Percentiles rank a stretch among this genome's conserved stretches.
Evolutionary conservation across 345 rosid species (phyloP).

Genomic region (Hibiscus tridactylites): DNA sequence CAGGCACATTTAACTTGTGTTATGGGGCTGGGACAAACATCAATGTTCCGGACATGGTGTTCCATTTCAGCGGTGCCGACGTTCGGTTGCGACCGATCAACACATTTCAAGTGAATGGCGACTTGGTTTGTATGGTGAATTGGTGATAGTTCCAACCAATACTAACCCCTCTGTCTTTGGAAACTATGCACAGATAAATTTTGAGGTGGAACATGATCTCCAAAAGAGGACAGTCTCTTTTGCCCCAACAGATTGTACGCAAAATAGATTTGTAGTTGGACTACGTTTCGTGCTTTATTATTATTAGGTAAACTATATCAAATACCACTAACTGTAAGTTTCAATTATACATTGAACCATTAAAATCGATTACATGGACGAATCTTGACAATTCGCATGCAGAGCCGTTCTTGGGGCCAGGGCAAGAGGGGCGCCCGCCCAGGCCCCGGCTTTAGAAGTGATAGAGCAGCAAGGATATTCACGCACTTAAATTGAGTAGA

Average conservation of each 20-base stretch:
- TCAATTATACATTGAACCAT: no score
- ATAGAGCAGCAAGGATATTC: no score
- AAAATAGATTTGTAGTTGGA: not conserved
- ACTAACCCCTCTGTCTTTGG: not conserved
- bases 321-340: no score
- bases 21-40: not conserved
- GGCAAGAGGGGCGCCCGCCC: no score
- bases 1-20: not conserved
- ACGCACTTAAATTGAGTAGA: no score
- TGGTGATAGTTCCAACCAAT: not conserved
- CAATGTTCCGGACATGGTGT: not conserved
- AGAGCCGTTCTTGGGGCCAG: no score
- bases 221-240: not conserved
- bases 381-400: no score
- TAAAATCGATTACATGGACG: no score
- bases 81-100: not conserved
- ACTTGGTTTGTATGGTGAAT: constrained; percentile 6
- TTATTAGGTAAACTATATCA: no score
- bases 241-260: constrained; percentile 3
- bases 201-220: constrained; percentile 4
- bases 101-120: constrained; percentile 3
- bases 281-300: no score
- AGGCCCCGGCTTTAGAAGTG: no score
- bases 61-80: not conserved
- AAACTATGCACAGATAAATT: not conserved